Conservation (phyloP, 306 rosid species). For the Vigna nakashimae region DNA sequence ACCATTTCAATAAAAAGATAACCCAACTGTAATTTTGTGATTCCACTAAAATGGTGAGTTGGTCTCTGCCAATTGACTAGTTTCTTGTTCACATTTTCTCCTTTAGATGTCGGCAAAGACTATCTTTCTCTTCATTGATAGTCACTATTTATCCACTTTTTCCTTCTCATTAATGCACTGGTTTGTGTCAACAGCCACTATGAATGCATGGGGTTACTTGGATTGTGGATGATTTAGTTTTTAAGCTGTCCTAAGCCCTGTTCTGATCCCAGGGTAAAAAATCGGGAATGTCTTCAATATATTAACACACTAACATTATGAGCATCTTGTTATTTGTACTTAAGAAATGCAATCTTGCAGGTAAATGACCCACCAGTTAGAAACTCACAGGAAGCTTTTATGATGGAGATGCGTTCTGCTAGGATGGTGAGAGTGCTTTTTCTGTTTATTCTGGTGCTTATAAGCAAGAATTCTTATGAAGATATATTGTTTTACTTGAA, state of each 20-base stretch:
- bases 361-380: constrained; percentile 88
- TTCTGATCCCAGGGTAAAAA: background rate
- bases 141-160: background rate
- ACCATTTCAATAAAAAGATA: background rate
- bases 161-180: background rate
- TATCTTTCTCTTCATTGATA: background rate
- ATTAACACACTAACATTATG: background rate
- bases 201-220: background rate
- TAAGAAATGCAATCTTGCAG: constrained; percentile 48
- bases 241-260: background rate
- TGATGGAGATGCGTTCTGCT: constrained; percentile 95
- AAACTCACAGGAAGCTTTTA: constrained; percentile 89
- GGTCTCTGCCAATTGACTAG: background rate
- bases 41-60: constrained; percentile 23
- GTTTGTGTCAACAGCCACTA: background rate
- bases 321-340: constrained; percentile 20
- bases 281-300: constrained; percentile 11
- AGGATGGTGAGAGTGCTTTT: constrained; percentile 64
- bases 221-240: constrained; percentile 15
- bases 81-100: background rate
- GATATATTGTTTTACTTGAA: background rate
- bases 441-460: constrained; percentile 16
- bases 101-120: background rate
- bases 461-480: constrained; percentile 15
- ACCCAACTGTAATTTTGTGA: background rate